These are phyloP conservation scores for Trypanosoma conorhini DNA, from an alignment of 208 protist genomes.

Conservation along the genomic window DNA sequence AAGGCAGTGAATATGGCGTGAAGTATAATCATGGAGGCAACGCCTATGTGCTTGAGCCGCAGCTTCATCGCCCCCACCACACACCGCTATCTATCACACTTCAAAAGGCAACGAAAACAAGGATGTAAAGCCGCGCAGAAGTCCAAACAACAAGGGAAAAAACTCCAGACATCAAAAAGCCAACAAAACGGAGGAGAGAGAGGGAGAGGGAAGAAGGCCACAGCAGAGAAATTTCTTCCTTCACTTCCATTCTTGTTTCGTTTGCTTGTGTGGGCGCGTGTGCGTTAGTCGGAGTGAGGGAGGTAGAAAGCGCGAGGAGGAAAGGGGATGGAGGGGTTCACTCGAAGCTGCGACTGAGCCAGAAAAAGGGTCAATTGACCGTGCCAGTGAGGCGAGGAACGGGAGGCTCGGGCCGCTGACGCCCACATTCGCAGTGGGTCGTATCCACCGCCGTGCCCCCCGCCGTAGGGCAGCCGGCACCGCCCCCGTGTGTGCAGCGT, in stretches of 20 bases:
- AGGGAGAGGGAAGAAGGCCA: no score
- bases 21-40: slow-evolving; percentile 16
- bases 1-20: slow-evolving; percentile 35
- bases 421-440: background rate
- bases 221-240: background rate
- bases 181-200: no score
- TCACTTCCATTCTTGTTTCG: no score
- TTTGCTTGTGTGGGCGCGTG: no score
- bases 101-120: background rate
- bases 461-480: no score
- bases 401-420: background rate
- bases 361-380: background rate
- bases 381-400: background rate
- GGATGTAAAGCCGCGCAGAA: background rate
- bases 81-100: background rate
- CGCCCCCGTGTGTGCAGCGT: no score
- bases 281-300: no score
- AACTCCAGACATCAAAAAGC: no score
- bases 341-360: background rate
- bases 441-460: no score
- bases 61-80: background rate
- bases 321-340: no score
- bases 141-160: no score
- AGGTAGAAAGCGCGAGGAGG: no score
- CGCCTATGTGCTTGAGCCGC: slow-evolving; percentile 1